Percentiles rank a stretch among this genome's conserved stretches.
phyloP scores from a whole-genome alignment of 2,329 filamentous ascomycete species.

The Amphichorda felina region DNA sequence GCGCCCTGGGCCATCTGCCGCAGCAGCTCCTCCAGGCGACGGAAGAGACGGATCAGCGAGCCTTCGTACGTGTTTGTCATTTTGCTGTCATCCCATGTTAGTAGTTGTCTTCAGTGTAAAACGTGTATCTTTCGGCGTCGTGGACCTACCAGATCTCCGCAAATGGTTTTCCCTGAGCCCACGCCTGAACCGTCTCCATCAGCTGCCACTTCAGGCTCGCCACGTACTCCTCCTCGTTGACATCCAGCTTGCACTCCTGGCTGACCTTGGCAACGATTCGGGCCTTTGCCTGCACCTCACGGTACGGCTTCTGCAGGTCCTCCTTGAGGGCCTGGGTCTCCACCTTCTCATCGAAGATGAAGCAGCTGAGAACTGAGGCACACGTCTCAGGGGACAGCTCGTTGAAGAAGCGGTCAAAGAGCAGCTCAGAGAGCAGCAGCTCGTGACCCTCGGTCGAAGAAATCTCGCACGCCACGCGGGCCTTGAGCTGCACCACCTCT shows the following conservation, averaged over 20 bases:
- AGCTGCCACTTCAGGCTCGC: conserved; percentile 84
- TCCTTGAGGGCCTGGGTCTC: conserved; percentile 69
- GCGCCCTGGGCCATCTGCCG: conserved; percentile 91
- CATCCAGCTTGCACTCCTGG: conserved; percentile 80
- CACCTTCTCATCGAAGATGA: conserved; percentile 96
- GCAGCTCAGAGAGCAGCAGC: conserved; percentile 78
- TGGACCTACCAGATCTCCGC: conserved; percentile 90
- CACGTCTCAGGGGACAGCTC: conserved; percentile 80
- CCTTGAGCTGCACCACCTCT: conserved; percentile 94
- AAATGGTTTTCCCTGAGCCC: conserved; percentile 85
- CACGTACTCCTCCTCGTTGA: conserved; percentile 94
- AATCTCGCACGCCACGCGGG: conserved; percentile 94
- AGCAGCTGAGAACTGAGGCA: conserved; percentile 78
- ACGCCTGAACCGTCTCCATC: conserved; percentile 91
- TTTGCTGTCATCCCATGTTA: conserved; percentile 54
- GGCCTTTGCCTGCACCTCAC: conserved; percentile 80
- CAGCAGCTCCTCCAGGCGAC: conserved; percentile 84
- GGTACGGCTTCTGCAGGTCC: conserved; percentile 74
- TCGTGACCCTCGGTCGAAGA: conserved; percentile 87
- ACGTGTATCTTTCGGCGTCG: neutral
- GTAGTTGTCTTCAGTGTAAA: neutral
- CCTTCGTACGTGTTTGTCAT: conserved; percentile 99
- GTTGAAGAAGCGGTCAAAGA: conserved; percentile 98
- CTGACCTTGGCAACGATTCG: conserved; percentile 85
- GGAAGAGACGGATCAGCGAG: conserved; percentile 90